These are phyloP conservation scores for Begonia loranthoides DNA, from an alignment of 306 rosid species.

Conservation along the genomic window DNA sequence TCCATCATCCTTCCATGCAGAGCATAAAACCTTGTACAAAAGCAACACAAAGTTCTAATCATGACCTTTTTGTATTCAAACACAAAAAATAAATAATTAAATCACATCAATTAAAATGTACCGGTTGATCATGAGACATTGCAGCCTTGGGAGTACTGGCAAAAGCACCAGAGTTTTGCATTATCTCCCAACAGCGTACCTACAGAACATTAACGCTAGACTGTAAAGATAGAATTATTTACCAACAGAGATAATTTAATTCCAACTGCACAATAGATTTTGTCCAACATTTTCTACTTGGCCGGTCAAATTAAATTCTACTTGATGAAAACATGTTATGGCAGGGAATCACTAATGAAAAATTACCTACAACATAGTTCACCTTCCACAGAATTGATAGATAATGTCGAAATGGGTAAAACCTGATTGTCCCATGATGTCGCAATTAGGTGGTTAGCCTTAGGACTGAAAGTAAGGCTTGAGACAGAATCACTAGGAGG, in stretches of 20 bases:
- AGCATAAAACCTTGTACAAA: slow-evolving; percentile 59
- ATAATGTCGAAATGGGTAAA: not conserved
- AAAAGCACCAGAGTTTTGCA: slow-evolving; percentile 37
- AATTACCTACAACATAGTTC: not conserved
- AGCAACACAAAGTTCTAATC: not conserved
- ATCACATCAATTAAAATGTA: not conserved
- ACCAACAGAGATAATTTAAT: too few relatives aligned
- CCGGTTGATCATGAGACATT: slow-evolving; percentile 77
- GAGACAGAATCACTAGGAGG: slow-evolving; percentile 72
- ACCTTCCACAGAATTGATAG: not conserved
- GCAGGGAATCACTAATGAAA: not conserved
- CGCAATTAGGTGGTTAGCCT: slow-evolving; percentile 61
- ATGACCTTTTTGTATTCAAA: not conserved
- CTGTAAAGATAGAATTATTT: not conserved
- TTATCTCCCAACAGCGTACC: slow-evolving; percentile 84
- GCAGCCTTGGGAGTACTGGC: slow-evolving; percentile 64
- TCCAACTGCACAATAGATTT: too few relatives aligned
- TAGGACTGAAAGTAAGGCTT: slow-evolving; percentile 60
- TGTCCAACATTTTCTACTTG: too few relatives aligned
- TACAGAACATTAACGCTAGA: slow-evolving; percentile 12
- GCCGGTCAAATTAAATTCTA: too few relatives aligned
- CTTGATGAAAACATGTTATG: too few relatives aligned
- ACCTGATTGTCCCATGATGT: slow-evolving; percentile 93
- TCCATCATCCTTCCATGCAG: slow-evolving; percentile 93
- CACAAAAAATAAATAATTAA: not conserved